Percentiles rank a stretch among this genome's conserved stretches.
Conservation (phyloP, 768 basidiomycete species). For the Amanita fuliginea region DNA sequence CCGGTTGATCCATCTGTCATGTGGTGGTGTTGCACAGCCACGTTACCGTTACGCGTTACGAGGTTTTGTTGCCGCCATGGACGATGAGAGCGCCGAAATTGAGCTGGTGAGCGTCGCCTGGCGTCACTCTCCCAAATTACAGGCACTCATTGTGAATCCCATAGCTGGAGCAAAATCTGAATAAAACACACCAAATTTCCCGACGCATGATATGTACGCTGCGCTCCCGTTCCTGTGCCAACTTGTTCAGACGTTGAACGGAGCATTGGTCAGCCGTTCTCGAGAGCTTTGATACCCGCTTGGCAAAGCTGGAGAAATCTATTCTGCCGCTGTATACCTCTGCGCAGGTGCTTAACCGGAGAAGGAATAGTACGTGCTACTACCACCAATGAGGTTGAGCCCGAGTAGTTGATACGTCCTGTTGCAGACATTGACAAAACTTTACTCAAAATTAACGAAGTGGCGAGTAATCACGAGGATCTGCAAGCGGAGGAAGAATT, state of each 20-base stretch:
- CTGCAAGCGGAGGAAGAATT: slow-evolving; percentile 69
- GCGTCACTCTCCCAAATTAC: not conserved
- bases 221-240: not conserved
- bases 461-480: slow-evolving; percentile 65
- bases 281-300: slow-evolving; percentile 72
- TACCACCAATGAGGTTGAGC: not conserved
- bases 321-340: slow-evolving; percentile 76
- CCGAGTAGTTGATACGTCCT: not conserved
- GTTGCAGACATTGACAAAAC: slow-evolving; percentile 70
- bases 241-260: slow-evolving; percentile 14
- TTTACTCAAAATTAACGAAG: slow-evolving; percentile 66
- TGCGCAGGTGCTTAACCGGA: slow-evolving; percentile 61
- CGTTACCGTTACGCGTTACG: too few relatives aligned
- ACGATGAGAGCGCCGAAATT: slow-evolving; percentile 66
- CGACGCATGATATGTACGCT: slow-evolving; percentile 75
- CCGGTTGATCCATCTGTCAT: too few relatives aligned
- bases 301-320: slow-evolving; percentile 77
- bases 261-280: slow-evolving; percentile 50
- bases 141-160: too few relatives aligned
- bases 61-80: too few relatives aligned
- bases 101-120: slow-evolving; percentile 38
- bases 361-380: slow-evolving; percentile 55
- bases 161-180: slow-evolving; percentile 79
- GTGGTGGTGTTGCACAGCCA: too few relatives aligned
- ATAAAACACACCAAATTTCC: slow-evolving; percentile 78